These are phyloP conservation scores for Blastocystis sp. DNA, from an alignment of 352 stramenopile genomes.

Conservation along the genomic window DNA sequence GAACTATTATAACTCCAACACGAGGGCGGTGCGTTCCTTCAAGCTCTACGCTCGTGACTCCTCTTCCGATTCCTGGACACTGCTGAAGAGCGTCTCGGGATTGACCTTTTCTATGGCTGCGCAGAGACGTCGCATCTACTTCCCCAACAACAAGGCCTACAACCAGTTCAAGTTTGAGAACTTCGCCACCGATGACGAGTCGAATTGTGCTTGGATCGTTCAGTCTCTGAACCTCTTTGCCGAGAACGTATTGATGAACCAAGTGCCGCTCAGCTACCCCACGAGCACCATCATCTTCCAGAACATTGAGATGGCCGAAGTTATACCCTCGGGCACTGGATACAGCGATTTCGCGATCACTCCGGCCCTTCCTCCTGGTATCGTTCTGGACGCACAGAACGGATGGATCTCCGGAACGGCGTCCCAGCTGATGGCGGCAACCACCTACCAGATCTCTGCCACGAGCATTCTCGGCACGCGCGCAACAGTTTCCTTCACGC, in stretches of 20 bases:
- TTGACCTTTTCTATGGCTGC: not conserved
- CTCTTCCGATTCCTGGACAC: not conserved
- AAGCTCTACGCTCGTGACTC: not conserved
- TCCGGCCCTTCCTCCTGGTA: not conserved
- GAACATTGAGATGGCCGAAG: conserved; percentile 10
- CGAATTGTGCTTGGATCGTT: not conserved
- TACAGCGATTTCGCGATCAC: not conserved
- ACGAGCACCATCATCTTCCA: not conserved
- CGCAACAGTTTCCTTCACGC: not conserved
- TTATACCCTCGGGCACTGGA: not conserved
- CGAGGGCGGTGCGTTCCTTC: not conserved
- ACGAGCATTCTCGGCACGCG: not conserved
- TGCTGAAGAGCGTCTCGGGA: not conserved
- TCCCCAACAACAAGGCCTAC: not conserved
- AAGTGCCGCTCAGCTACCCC: not conserved
- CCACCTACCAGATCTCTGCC: not conserved
- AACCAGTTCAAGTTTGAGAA: conserved; percentile 19
- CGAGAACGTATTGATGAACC: not conserved
- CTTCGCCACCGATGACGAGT: not conserved
- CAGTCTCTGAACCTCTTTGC: not conserved
- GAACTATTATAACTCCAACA: not conserved
- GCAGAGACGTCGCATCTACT: not conserved
- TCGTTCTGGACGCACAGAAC: not conserved
- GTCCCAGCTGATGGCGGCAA: not conserved
- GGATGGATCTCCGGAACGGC: conserved; percentile 9